Percentiles rank a stretch among this genome's conserved stretches.
These are phyloP conservation scores for Saturnispora silvae DNA, from an alignment of 805 yeast species.

Conservation along the genomic window DNA sequence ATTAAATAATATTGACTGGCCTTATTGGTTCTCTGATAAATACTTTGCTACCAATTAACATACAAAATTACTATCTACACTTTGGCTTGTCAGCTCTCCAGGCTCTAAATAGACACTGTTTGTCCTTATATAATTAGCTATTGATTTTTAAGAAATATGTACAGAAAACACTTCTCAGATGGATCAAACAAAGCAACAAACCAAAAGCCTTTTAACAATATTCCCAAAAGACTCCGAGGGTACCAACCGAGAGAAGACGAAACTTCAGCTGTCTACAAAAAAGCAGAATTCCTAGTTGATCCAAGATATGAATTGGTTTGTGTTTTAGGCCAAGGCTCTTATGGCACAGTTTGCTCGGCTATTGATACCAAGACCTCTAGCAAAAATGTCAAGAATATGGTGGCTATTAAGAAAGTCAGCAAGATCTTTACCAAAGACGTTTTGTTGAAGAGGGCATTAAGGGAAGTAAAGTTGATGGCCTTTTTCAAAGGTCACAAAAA, in stretches of 20 bases:
- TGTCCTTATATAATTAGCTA: too few species aligned
- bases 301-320: conserved; percentile 45
- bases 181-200: background rate
- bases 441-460: conserved; percentile 63
- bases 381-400: conserved; percentile 19
- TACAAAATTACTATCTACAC: too few species aligned
- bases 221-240: too few species aligned
- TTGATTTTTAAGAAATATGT: too few species aligned
- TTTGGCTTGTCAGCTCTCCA: too few species aligned
- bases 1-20: too few species aligned
- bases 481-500: conserved; percentile 81
- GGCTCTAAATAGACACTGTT: too few species aligned
- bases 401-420: conserved; percentile 78
- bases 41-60: too few species aligned
- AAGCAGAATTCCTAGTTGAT: conserved; percentile 53
- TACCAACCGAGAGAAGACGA: background rate
- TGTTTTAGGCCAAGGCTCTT: conserved; percentile 73
- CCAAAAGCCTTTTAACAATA: too few species aligned
- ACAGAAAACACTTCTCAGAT: background rate
- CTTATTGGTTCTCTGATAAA: too few species aligned
- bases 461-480: conserved; percentile 74
- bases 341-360: conserved; percentile 79
- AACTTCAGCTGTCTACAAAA: conserved; percentile 31
- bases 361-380: conserved; percentile 33
- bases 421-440: conserved; percentile 58